phyloP scores from a whole-genome alignment of 2,329 filamentous ascomycete genomes.

The Colletotrichum graminicola region DNA sequence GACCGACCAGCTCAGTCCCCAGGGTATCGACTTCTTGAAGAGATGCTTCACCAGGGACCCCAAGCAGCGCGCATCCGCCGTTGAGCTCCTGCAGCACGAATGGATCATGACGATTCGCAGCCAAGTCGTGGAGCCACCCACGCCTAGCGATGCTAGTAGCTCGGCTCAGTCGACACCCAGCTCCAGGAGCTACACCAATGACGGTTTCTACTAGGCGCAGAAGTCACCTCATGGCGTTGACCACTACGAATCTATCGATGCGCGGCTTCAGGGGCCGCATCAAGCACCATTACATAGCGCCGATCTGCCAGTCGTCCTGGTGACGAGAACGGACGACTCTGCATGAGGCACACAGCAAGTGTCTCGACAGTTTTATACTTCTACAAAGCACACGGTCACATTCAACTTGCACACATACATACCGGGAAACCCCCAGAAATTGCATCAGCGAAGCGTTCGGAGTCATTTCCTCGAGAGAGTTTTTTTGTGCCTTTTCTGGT shows the following conservation, averaged over 20 bases:
- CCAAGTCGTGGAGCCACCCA: constrained; percentile 73
- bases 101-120: constrained; percentile 81
- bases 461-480: constrained; percentile 38
- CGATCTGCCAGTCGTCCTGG: neutral
- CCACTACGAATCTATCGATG: constrained; percentile 1
- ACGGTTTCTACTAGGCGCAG: constrained; percentile 42
- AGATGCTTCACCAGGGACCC: constrained; percentile 91
- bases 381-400: constrained; percentile 21
- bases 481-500: constrained; percentile 30
- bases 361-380: constrained; percentile 4
- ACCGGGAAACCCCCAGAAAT: constrained; percentile 41
- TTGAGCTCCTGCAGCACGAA: constrained; percentile 92
- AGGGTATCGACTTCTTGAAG: constrained; percentile 89
- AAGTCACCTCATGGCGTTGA: constrained; percentile 13
- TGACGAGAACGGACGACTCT: neutral
- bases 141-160: constrained; percentile 68
- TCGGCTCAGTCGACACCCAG: constrained; percentile 52
- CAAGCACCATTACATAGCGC: constrained; percentile 1
- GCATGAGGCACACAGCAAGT: constrained; percentile 11
- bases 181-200: constrained; percentile 40
- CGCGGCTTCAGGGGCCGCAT: neutral
- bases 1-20: constrained; percentile 83
- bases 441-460: constrained; percentile 44
- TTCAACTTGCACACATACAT: constrained; percentile 5
- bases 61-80: constrained; percentile 80